These are phyloP conservation scores for Emericellopsis terricola DNA, from an alignment of 495 filamentous ascomycete genomes.

Conservation along the genomic window DNA sequence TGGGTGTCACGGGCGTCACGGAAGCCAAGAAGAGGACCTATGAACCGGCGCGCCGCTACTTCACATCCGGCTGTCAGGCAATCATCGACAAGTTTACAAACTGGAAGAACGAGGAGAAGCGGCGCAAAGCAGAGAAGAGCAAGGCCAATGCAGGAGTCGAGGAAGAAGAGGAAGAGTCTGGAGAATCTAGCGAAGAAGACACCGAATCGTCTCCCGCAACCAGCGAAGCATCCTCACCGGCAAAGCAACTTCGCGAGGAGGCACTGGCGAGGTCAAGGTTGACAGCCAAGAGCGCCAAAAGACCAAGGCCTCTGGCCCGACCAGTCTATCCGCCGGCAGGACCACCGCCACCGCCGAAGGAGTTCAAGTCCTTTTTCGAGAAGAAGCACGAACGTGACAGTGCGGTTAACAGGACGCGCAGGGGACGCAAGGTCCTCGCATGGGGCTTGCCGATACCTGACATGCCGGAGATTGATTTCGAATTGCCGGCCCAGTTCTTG, in stretches of 20 bases:
- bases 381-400: slow-evolving; percentile 60
- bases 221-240: slow-evolving; percentile 2
- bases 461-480: slow-evolving; percentile 47
- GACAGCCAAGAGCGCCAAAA: slow-evolving; percentile 61
- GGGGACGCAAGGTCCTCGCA: slow-evolving; percentile 36
- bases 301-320: slow-evolving; percentile 23
- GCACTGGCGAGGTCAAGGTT: slow-evolving; percentile 52
- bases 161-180: slow-evolving; percentile 16
- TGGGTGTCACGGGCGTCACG: slow-evolving; percentile 80
- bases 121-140: slow-evolving; percentile 51
- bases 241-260: slow-evolving; percentile 33
- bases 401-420: slow-evolving; percentile 44
- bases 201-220: slow-evolving; percentile 6
- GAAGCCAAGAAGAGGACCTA: slow-evolving; percentile 69
- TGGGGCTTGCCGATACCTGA: slow-evolving; percentile 78
- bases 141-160: slow-evolving; percentile 30
- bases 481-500: slow-evolving; percentile 49
- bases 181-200: slow-evolving; percentile 9
- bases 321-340: slow-evolving; percentile 4
- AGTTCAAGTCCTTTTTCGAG: slow-evolving; percentile 72
- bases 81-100: slow-evolving; percentile 71
- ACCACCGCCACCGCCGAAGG: slow-evolving; percentile 28
- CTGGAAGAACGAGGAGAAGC: slow-evolving; percentile 86
- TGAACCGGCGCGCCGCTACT: slow-evolving; percentile 68
- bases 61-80: slow-evolving; percentile 59